A percentile compares a stretch with the other conserved stretches of the same genome.
These are phyloP conservation scores for Boletellus emodensis DNA, from an alignment of 768 basidiomycete species.

Conservation along the genomic window DNA sequence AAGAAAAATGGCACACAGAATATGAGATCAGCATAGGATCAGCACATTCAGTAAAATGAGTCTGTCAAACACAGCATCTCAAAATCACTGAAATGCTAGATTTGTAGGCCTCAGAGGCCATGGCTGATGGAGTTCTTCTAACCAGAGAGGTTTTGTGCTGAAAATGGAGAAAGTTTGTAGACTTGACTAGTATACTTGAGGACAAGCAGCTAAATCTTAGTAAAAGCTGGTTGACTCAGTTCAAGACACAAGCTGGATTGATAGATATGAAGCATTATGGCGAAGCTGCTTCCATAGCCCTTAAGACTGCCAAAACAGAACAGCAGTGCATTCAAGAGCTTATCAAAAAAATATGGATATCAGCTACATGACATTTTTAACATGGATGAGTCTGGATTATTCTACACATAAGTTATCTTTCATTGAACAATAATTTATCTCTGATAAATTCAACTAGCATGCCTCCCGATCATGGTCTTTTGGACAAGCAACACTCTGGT, in stretches of 20 bases:
- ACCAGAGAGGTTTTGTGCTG: no score
- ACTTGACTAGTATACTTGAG: background rate
- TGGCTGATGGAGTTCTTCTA: background rate
- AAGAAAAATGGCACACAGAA: background rate
- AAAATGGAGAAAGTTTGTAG: slow-evolving; percentile 32
- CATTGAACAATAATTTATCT: no score
- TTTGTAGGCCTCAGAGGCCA: background rate
- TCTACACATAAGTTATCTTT: no score
- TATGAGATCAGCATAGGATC: slow-evolving; percentile 9
- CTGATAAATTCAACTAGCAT: no score
- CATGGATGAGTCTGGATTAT: no score
- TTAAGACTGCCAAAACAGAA: slow-evolving; percentile 25
- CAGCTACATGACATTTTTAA: slow-evolving; percentile 32
- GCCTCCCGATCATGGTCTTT: no score
- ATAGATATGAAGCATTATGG: slow-evolving; percentile 22
- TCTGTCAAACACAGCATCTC: background rate
- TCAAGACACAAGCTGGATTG: background rate
- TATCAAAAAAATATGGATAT: slow-evolving; percentile 26
- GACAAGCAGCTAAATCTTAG: background rate
- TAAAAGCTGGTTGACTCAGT: background rate
- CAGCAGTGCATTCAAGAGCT: slow-evolving; percentile 25
- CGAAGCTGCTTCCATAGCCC: slow-evolving; percentile 31
- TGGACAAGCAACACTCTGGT: no score
- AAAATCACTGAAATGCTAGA: background rate
- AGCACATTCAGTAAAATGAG: background rate